phyloP scores from a whole-genome alignment of 352 stramenopile genomes.

The Salisapilia sapeloensis region DNA sequence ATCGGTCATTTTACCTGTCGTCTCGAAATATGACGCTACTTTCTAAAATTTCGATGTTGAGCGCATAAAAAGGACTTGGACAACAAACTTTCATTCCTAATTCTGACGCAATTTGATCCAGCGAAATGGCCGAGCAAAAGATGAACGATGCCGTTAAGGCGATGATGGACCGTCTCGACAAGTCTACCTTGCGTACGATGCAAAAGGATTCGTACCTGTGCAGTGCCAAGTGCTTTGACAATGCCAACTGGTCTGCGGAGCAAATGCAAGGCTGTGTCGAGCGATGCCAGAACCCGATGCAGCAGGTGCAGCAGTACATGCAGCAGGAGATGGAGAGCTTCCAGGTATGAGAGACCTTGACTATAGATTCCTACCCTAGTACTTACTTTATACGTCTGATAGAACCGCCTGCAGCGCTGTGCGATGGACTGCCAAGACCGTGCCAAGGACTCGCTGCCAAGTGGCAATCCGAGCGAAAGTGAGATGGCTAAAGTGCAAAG shows the following conservation, averaged over 20 bases:
- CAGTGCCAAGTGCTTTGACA: conserved; percentile 78
- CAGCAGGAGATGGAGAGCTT: conserved; percentile 75
- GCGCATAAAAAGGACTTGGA: too few relatives aligned
- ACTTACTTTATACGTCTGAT: not conserved
- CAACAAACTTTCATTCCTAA: not conserved
- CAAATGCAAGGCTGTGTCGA: conserved; percentile 71
- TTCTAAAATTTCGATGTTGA: too few relatives aligned
- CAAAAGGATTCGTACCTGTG: conserved; percentile 71
- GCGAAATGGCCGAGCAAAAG: conserved; percentile 57
- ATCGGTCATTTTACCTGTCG: too few relatives aligned
- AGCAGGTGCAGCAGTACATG: conserved; percentile 72
- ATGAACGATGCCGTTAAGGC: conserved; percentile 68
- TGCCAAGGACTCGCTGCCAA: conserved; percentile 44
- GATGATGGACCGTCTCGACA: conserved; percentile 76
- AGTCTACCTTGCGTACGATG: conserved; percentile 32
- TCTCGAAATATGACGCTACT: too few relatives aligned
- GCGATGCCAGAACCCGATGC: conserved; percentile 71
- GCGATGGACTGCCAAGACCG: conserved; percentile 80
- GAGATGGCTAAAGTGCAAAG: conserved; percentile 53
- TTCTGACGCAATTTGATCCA: not conserved
- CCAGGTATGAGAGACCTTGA: not conserved
- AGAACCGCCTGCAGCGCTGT: conserved; percentile 69
- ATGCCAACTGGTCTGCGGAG: conserved; percentile 58
- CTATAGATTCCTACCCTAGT: not conserved
- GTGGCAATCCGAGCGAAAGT: conserved; percentile 38